A percentile compares a stretch with the other conserved stretches of the same genome.
Evolutionary conservation across 805 yeast genomes (phyloP).

Genomic region (Hanseniaspora mollemarum): DNA sequence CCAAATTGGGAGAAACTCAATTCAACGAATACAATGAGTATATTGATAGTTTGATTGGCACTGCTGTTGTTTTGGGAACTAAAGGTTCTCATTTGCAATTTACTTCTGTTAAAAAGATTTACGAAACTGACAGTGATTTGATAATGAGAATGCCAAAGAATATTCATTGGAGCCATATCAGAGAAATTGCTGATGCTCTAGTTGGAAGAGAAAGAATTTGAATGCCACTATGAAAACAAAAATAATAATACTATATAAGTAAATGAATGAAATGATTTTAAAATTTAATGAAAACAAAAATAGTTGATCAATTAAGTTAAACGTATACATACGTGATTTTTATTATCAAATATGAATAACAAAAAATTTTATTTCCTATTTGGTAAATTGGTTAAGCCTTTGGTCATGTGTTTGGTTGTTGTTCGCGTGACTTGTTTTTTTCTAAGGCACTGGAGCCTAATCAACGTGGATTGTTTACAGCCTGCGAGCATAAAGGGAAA

Average conservation of each 20-base stretch:
- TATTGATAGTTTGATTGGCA: slow-evolving; percentile 31
- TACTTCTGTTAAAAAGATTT: slow-evolving; percentile 61
- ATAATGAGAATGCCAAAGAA: slow-evolving; percentile 75
- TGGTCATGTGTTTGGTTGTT: no score
- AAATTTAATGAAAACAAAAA: not conserved
- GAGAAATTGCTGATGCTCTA: slow-evolving; percentile 72
- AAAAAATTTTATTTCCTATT: no score
- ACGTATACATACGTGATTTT: no score
- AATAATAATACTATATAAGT: not conserved
- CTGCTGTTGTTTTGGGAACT: slow-evolving; percentile 78
- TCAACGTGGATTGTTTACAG: no score
- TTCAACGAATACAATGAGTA: slow-evolving; percentile 7
- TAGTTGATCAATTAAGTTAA: no score
- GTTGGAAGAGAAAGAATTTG: slow-evolving; percentile 50
- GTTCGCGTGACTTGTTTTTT: no score
- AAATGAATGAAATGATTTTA: not conserved
- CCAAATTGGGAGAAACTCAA: slow-evolving; percentile 21
- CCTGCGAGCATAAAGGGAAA: no score
- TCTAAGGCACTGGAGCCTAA: no score
- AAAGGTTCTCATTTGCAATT: slow-evolving; percentile 64
- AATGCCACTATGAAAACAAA: not conserved
- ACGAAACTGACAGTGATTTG: slow-evolving; percentile 78
- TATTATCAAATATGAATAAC: no score
- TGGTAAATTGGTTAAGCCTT: no score
- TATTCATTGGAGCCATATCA: slow-evolving; percentile 67